These are phyloP conservation scores for Solanum medicagineum DNA, from an alignment of 257 asterid species.

Conservation along the genomic window DNA sequence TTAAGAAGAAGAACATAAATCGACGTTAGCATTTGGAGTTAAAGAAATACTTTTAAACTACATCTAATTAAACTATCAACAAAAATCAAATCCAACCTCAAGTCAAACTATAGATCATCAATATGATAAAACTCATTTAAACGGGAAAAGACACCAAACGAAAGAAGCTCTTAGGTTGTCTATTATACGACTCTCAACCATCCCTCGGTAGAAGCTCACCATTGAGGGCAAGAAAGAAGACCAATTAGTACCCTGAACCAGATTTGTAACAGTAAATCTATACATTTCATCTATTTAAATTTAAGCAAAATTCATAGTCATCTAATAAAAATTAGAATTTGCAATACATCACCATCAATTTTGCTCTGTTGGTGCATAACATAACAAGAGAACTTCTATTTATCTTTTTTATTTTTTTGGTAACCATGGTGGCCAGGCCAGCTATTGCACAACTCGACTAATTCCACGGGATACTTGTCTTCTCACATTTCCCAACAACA, in stretches of 20 bases:
- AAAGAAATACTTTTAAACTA: not conserved
- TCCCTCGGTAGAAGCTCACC: not conserved
- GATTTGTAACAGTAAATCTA: not conserved
- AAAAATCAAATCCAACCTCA: not conserved
- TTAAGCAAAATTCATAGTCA: not conserved
- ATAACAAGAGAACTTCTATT: not conserved
- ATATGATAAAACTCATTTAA: not conserved
- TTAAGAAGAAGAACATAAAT: not conserved
- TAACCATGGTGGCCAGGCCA: not conserved
- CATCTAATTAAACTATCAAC: not conserved
- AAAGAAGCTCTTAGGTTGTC: not conserved
- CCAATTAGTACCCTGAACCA: not conserved
- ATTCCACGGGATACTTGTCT: not conserved
- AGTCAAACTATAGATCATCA: not conserved
- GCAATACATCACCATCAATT: not conserved
- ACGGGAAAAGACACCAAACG: not conserved
- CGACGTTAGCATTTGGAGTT: not conserved
- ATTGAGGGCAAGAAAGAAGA: not conserved
- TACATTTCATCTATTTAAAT: not conserved
- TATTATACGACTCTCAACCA: not conserved
- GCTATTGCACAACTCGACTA: not conserved
- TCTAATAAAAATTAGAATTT: not conserved
- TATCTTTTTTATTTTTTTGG: not conserved
- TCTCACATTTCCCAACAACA: not conserved
- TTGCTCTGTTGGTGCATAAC: not conserved